Evolutionary conservation across 129 eudicot species (phyloP), one percentile per base, ranked within the genome.

Genomic region (Tanacetum coccineum): DNA sequence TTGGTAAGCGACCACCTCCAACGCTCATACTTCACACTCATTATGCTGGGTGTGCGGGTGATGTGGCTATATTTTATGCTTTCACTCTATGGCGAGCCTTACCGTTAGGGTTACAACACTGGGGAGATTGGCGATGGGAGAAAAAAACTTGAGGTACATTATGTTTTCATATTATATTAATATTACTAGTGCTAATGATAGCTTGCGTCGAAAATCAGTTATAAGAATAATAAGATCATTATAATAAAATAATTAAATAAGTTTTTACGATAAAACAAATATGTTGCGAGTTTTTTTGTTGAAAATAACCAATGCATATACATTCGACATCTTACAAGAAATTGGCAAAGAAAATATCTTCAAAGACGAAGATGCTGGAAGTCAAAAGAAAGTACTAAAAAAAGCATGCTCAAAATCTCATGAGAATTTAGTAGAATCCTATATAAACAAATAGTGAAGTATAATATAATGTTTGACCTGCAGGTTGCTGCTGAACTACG

Each of bases 41-140:
- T 72, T 91, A 91, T 68, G 95, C 95, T 52, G 97, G 97, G 11
- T 91, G 97, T 77, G 87, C 84, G 15, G 97, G 97, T 42, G 95
- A 91, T 63, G 95, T 91, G 68, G 93, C 97, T 9, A 87, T 93
- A 67, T 85, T 87, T 68, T 95, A 91, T 39, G 95, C 95, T 28
- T 91, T 91, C 57, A 85, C 94, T 5, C 91, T 91, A n/a, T 20
- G 97, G 97, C 0, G 97, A 95, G 17, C 97, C 95, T 18, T 87
- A 87, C 73, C 87, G 97, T 91, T n/a, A 78, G 46, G 97, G 97
- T 72, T 91, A 91, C 75, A 91, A 82, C 81, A 87, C 85, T 95
- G 97, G 97, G 11, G 97, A 91, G 74, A 68, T 91, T 30, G 97
- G 87, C 45, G 97, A 95, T 73, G 97, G 95, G 11, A 82, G 97